A percentile compares a stretch with the other conserved stretches of the same genome.
These are phyloP conservation scores for Corylus avellana DNA, from an alignment of 306 rosid species.

Conservation along the genomic window DNA sequence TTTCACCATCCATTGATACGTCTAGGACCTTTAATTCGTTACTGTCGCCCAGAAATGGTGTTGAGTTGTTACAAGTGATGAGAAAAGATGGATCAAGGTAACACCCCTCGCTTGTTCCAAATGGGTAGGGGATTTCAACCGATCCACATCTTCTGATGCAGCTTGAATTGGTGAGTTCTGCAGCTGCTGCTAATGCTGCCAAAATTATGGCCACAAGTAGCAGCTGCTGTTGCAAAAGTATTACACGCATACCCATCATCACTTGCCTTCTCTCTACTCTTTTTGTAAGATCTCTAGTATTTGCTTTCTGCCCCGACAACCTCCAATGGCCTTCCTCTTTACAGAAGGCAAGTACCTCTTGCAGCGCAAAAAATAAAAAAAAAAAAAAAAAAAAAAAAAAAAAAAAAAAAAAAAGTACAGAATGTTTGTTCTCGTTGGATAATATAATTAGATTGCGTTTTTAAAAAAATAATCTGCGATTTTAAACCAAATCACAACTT, in stretches of 20 bases:
- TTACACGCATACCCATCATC: neutral
- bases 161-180: constrained; percentile 2
- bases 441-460: too few relatives aligned
- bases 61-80: constrained; percentile 5
- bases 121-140: constrained; percentile 24
- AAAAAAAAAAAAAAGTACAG: too few relatives aligned
- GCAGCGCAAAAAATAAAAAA: too few relatives aligned
- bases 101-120: constrained; percentile 17
- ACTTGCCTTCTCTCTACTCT: neutral
- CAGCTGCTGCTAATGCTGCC: neutral
- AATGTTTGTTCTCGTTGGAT: too few relatives aligned
- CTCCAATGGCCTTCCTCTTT: too few relatives aligned
- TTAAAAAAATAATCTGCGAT: too few relatives aligned
- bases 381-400: too few relatives aligned
- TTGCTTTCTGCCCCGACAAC: too few relatives aligned
- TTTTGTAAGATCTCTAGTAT: too few relatives aligned
- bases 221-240: neutral
- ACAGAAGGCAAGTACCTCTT: too few relatives aligned
- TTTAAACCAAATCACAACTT: too few relatives aligned
- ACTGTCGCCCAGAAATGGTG: neutral
- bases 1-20: constrained; percentile 22
- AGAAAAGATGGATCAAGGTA: constrained; percentile 5
- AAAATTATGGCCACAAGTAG: neutral
- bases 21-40: neutral
- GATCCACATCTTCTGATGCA: constrained; percentile 27